Conservation (phyloP, 257 asterid species). For the Solanum paucissectum region DNA sequence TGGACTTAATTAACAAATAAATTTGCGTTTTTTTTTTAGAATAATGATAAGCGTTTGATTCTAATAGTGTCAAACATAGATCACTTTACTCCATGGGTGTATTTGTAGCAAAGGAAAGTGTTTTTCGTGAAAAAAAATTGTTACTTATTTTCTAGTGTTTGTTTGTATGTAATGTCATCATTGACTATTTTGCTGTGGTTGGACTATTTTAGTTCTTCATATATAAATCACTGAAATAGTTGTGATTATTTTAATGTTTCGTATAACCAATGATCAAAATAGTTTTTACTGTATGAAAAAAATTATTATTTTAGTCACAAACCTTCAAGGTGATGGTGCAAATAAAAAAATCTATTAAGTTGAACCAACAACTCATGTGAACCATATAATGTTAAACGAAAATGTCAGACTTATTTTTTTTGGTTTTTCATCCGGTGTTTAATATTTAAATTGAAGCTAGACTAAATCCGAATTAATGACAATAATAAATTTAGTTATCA, state of each 20-base stretch:
- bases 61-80: too few relatives aligned
- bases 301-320: neutral
- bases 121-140: neutral
- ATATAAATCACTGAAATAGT: neutral
- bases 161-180: neutral
- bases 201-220: neutral
- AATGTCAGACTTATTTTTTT: neutral
- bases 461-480: neutral
- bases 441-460: too few relatives aligned
- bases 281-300: neutral
- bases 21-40: too few relatives aligned
- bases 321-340: neutral
- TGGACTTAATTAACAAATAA: neutral
- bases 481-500: neutral
- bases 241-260: neutral
- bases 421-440: accelerated
- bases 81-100: neutral
- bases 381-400: neutral
- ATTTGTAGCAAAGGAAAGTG: too few relatives aligned
- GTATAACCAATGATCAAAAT: neutral
- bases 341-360: neutral
- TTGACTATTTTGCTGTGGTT: neutral
- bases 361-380: neutral
- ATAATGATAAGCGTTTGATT: too few relatives aligned
- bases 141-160: too few relatives aligned